Evolutionary conservation across 768 basidiomycete genomes (phyloP), one percentile per base, ranked within the genome.

Genomic region (Solioccasus polychromus): DNA sequence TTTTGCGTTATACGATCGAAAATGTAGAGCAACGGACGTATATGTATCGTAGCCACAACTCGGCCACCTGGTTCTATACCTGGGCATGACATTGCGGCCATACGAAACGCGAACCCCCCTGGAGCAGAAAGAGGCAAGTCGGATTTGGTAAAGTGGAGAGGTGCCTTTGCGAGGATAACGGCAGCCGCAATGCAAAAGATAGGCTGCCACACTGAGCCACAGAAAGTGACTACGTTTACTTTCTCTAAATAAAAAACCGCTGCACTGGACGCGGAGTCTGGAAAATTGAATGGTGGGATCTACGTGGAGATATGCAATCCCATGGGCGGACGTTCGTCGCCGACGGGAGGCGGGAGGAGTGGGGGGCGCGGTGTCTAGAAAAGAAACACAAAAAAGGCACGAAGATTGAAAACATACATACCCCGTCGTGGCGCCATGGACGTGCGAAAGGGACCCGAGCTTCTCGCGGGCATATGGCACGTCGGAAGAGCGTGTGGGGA

Each of bases 401-500:
- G 20, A 32, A 34, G 17, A 44, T 30, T 11, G 20, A n/a, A 54
- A 31, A 22, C 7, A 1, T 11, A 19, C 41, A 42, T 28, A 34
- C 26, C 17, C 31, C 50, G 31, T 39, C 31, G 47, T 35, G 36
- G 50, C 32, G 24, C 25, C 26, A 19, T 24, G 37, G 36, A 17
- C 29, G 36, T 53, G 50, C 12, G 36, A 53, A 31, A 39, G 34
- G 39, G 49, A 25, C 22, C 28, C 37, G 30, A 19, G 26, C 11
- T 28, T 42, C 35, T 40, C 24, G 40, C 59, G 55, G 59, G 55
- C 47, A 47, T 39, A 59, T 50, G 57, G 54, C 35, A 32, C 28
- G 32, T 49, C 57, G 57, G 53, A 53, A 40, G 28, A 42, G 37
- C 15, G 34, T 53, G 57, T 59, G 54, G 59, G 48, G 58, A 42